phyloP scores from a whole-genome alignment of 2,329 filamentous ascomycete genomes.

The Talaromyces sp. region DNA sequence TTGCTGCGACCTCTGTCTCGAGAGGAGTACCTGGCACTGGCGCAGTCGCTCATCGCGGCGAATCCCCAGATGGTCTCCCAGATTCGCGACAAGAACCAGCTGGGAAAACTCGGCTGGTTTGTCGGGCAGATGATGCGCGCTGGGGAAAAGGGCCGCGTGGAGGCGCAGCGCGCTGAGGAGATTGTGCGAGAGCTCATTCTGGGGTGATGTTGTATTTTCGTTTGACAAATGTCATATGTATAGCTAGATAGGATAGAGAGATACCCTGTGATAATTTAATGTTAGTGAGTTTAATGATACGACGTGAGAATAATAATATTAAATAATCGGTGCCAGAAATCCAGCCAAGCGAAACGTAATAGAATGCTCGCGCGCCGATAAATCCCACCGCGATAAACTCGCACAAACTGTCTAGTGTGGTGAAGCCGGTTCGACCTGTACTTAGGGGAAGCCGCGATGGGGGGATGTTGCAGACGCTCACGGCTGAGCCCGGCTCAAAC shows the following conservation, averaged over 20 bases:
- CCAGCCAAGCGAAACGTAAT: too few species aligned
- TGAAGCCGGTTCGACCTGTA: constrained; percentile 35
- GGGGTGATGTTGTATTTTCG: neutral
- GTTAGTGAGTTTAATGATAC: too few species aligned
- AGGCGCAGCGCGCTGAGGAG: constrained; percentile 54
- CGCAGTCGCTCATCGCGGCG: constrained; percentile 47
- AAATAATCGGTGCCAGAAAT: too few species aligned
- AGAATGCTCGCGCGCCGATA: neutral
- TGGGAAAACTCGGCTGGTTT: constrained; percentile 63
- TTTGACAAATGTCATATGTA: neutral
- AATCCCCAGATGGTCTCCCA: constrained; percentile 55
- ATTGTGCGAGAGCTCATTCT: constrained; percentile 48
- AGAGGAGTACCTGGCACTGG: constrained; percentile 52
- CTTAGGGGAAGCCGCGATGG: constrained; percentile 38
- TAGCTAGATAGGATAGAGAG: constrained; percentile 7
- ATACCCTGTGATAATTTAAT: neutral
- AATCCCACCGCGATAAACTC: neutral
- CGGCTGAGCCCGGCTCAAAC: constrained; percentile 25
- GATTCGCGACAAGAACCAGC: constrained; percentile 54
- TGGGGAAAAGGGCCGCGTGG: constrained; percentile 56
- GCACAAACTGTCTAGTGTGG: constrained; percentile 6
- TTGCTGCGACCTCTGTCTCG: constrained; percentile 50
- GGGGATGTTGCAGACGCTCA: constrained; percentile 3
- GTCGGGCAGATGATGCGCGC: constrained; percentile 63
- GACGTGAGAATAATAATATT: too few species aligned